These are phyloP conservation scores for Celoporthe dispersa DNA, from an alignment of 2,329 filamentous ascomycete species.

Conservation along the genomic window DNA sequence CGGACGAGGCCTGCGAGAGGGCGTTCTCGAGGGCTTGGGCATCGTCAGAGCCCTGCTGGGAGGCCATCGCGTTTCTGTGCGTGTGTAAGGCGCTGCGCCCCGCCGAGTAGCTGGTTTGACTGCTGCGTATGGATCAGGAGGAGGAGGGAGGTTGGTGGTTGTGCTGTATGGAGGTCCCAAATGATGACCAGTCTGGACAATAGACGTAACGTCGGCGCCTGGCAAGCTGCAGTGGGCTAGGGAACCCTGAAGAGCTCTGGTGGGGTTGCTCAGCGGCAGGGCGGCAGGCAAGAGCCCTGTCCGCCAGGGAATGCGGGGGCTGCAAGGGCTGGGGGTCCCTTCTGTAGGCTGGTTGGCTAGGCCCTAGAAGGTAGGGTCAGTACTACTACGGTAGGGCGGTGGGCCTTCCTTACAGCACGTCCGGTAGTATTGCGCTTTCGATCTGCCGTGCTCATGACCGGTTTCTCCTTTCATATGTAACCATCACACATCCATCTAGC, in stretches of 20 bases:
- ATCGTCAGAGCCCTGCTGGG: constrained; percentile 26
- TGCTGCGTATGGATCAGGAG: background rate
- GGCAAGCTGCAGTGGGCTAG: background rate
- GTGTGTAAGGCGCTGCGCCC: too few relatives aligned
- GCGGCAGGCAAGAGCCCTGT: constrained; percentile 1
- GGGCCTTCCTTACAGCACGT: too few relatives aligned
- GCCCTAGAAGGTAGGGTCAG: background rate
- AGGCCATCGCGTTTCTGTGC: constrained; percentile 17
- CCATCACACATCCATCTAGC: too few relatives aligned
- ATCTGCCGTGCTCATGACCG: too few relatives aligned
- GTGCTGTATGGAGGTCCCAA: background rate
- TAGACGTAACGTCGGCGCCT: background rate
- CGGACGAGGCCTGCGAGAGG: constrained; percentile 25
- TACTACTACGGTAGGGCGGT: background rate
- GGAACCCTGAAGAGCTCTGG: background rate
- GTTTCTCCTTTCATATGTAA: too few relatives aligned
- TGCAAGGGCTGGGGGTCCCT: background rate
- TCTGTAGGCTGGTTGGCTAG: background rate
- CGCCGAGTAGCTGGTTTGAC: background rate
- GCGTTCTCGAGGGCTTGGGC: constrained; percentile 21
- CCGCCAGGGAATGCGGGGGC: background rate
- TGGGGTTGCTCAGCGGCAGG: background rate
- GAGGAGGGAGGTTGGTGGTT: background rate
- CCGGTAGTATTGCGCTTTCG: too few relatives aligned
- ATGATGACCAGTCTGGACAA: background rate